Evolutionary conservation across 495 filamentous ascomycete genomes (phyloP), one percentile per base, ranked within the genome.

Genomic region (Penicillium waksmanii): DNA sequence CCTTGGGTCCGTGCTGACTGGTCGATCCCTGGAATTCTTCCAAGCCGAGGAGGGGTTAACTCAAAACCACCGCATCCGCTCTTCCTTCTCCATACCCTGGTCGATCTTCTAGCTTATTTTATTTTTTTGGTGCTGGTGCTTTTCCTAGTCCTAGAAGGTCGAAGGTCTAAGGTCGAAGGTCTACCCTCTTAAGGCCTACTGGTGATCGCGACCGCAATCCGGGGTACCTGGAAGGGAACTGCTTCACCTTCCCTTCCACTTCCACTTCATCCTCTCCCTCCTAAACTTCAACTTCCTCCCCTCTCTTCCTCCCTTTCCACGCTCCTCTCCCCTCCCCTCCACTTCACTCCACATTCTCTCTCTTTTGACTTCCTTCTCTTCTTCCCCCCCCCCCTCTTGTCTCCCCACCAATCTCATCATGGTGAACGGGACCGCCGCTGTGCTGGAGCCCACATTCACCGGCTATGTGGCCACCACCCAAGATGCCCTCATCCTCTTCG

Each of bases 401-500:
- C 27, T 31, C 23, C 23, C 23, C 23, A 23, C 23, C 27, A 31
- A 31, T 63, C 43, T 58, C 68, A 76, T 62, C 62, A 80, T 80
- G 77, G 77, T 77, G 60, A 77, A 75, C 69, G 75, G 77, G 53
- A 74, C 73, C 38, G 71, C 75, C 12, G 74, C 77, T 34, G 77
- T 76, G 69, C 68, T 80, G 70, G 77, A 80, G 68, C 80, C 80
- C 55, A 89, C 89, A 23, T 89, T 84, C 70, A 70, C 67, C 19
- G 89, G 88, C n/a, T 85, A 87, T 63, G 82, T 93, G 58, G 79
- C 78, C 19, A 88, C 85, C 42, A 93, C 89, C 1, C 81, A 87
- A 44, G 91, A 94, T 74, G 90, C 89, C 1, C 72, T 93, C 53
- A 77, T 90, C 12, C 78, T 95, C 11, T 90, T 94, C 66, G 87